Conservation (phyloP, 805 yeast species). For the Monosporozyma yasuniensis region DNA sequence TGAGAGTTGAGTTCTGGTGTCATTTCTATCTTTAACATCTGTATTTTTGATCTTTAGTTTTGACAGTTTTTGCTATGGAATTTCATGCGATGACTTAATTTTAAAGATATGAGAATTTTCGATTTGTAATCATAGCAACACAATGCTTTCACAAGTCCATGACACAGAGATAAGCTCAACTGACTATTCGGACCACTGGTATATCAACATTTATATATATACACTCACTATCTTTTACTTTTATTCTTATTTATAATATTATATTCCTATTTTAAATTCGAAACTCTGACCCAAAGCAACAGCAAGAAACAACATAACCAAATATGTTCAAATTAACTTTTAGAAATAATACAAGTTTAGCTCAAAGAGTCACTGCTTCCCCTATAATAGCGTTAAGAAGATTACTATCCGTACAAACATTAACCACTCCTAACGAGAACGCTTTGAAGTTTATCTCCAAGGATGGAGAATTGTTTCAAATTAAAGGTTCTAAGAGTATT, state of each 20-base stretch:
- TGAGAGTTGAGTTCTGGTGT: neutral
- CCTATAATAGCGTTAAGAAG: conserved; percentile 7
- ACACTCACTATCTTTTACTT: no score
- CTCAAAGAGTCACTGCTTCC: neutral
- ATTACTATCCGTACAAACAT: conserved; percentile 32
- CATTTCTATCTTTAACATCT: neutral
- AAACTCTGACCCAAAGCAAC: neutral
- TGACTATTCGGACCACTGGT: neutral
- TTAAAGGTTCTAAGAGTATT: conserved; percentile 26
- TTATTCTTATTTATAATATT: neutral
- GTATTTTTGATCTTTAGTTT: neutral
- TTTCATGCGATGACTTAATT: neutral
- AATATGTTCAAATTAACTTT: neutral
- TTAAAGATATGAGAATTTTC: neutral
- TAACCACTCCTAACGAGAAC: conserved; percentile 66
- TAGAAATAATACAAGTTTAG: neutral
- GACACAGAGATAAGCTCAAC: neutral
- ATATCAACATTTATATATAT: neutral
- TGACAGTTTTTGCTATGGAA: neutral
- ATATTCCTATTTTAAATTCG: neutral
- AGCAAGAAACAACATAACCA: neutral
- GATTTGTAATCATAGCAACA: neutral
- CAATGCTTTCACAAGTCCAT: neutral
- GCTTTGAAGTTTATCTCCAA: conserved; percentile 54
- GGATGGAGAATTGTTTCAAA: conserved; percentile 29